phyloP scores from a whole-genome alignment of 2,329 filamentous ascomycete species.

The Phialophora tarda region DNA sequence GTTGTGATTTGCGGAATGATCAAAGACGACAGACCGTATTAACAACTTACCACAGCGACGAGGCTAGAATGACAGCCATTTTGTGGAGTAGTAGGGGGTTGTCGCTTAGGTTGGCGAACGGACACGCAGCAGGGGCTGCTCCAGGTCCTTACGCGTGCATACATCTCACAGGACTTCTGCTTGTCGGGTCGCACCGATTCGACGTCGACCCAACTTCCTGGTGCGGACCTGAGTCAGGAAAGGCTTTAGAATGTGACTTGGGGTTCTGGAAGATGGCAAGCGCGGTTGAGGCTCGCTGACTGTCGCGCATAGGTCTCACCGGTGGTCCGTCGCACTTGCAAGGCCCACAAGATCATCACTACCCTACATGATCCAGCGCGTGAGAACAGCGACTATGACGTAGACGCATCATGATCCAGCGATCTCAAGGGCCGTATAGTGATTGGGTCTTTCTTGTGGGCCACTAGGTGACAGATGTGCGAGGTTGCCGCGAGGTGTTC shows the following conservation, averaged over 20 bases:
- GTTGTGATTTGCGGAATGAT: not conserved
- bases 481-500: not conserved
- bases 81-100: not conserved
- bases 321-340: not conserved
- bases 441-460: not conserved
- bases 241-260: constrained; percentile 2
- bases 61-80: not conserved
- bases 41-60: not conserved
- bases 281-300: not conserved
- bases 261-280: constrained; percentile 9
- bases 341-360: not conserved
- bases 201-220: constrained; percentile 1
- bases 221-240: constrained; percentile 8
- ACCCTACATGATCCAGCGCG: not conserved
- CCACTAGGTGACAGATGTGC: not conserved
- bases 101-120: constrained; percentile 2
- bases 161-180: constrained; percentile 1
- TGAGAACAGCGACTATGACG: not conserved
- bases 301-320: not conserved
- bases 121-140: not conserved
- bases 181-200: constrained; percentile 17
- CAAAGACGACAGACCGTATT: not conserved
- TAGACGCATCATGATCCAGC: not conserved
- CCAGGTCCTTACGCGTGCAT: not conserved
- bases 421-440: not conserved